A percentile compares a stretch with the other conserved stretches of the same genome.
Evolutionary conservation across 257 asterid species (phyloP).

Genomic region (Solanum etuberosum): DNA sequence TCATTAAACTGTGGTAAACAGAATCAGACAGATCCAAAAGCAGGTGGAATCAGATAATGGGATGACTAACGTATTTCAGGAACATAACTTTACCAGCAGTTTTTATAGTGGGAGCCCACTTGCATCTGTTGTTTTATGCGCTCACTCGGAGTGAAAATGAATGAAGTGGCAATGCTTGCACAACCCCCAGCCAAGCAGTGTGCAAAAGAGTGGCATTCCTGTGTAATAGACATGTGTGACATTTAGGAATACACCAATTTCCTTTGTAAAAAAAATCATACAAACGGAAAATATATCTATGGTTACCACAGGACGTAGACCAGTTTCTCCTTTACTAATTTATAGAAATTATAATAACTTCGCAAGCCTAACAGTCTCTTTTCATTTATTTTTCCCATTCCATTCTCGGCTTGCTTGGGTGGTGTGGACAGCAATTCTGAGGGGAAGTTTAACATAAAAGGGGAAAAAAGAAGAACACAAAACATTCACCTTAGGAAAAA

Average conservation of each 20-base stretch:
- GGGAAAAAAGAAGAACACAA: background rate
- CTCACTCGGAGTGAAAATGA: conserved; percentile 94
- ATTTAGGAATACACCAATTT: background rate
- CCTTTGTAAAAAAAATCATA: background rate
- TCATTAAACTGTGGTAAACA: background rate
- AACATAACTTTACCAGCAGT: conserved; percentile 53
- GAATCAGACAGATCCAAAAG: background rate
- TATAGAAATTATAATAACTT: background rate
- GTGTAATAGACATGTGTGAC: background rate
- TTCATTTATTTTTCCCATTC: background rate
- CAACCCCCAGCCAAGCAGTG: conserved; percentile 91
- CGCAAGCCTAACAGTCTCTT: background rate
- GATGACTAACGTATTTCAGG: background rate
- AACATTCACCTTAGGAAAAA: conserved; percentile 59
- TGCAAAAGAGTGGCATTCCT: conserved; percentile 78
- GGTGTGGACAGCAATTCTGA: background rate
- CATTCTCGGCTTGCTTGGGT: background rate
- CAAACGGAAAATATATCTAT: background rate
- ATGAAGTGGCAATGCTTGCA: conserved; percentile 92
- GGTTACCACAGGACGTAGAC: background rate
- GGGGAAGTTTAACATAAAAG: background rate
- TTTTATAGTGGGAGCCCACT: conserved; percentile 70
- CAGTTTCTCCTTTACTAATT: background rate
- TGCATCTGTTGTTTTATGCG: conserved; percentile 97
- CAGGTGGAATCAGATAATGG: background rate